Base-by-base conservation (phyloP, 75 land plant genomes). In the Selaginella tamariscina region DNA sequence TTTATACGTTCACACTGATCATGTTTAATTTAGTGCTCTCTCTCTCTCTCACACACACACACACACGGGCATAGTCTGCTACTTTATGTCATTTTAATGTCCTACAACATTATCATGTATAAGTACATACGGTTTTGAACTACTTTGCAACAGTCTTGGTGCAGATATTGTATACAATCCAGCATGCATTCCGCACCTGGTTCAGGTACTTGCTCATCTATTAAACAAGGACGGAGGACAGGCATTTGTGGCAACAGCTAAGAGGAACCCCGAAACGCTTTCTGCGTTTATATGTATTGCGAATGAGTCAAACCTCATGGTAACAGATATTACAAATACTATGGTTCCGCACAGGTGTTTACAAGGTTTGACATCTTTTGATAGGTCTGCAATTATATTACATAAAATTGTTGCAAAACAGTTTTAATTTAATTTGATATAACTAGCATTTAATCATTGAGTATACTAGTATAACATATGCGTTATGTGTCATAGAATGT, bases 121-220 rank as follows among this genome's bases (percentile, higher is more conserved):
- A n/a, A n/a, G n/a, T n/a, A n/a, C n/a, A n/a, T n/a, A n/a, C n/a
- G n/a, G n/a, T n/a, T n/a, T n/a, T n/a, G n/a, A n/a, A n/a, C n/a
- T n/a, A n/a, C n/a, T 32, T 54, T n/a, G 77, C 1, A 54, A 62
- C 83, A 92, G 94, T 21, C 71, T 92, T 68, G 97, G 89, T 68
- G 93, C 97, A 31, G 97, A 92, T 82, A 70, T 92, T 56, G 84
- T 92, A 0, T 92, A 92, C 70, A 78, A 92, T 71, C 82, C 86
- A 27, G 13, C 32, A 0, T 86, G 79, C 62, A 71, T 92, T 18
- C 94, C 88, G 15, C 79, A 86, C 67, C 89, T 92, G 32, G 78
- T 88, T 69, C 74, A 69, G 22, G 73, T 89, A 1, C 67, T 92
- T 56, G 55, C 80, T 24, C 70, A 63, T 32, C 85, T 92, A 60